phyloP scores from a whole-genome alignment of 805 yeast species.

The Saccharomycodes ludwigii region DNA sequence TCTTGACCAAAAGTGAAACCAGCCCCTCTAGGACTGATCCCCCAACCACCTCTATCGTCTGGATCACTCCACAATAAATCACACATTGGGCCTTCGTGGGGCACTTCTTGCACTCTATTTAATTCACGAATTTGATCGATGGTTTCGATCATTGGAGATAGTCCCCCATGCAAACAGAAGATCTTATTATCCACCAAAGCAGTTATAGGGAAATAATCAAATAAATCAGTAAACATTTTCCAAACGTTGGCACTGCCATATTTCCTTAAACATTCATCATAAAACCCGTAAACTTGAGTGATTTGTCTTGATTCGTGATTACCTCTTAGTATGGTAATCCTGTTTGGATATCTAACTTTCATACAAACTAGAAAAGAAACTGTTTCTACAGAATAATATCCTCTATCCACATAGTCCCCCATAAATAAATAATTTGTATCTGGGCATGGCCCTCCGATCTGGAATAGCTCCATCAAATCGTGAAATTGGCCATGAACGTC shows the following conservation, averaged over 20 bases:
- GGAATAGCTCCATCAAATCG: conserved; percentile 84
- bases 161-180: conserved; percentile 89
- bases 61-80: conserved; percentile 96
- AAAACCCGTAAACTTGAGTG: conserved; percentile 91
- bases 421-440: conserved; percentile 79
- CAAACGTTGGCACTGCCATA: conserved; percentile 89
- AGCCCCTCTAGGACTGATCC: conserved; percentile 95
- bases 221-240: conserved; percentile 83
- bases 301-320: conserved; percentile 93
- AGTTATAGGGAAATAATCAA: conserved; percentile 87
- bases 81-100: conserved; percentile 97
- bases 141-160: conserved; percentile 89
- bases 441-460: conserved; percentile 91
- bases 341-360: conserved; percentile 83
- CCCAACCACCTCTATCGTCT: conserved; percentile 97
- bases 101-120: conserved; percentile 89
- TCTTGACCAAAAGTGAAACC: conserved; percentile 97
- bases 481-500: conserved; percentile 96
- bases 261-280: conserved; percentile 88
- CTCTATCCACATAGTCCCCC: conserved; percentile 92
- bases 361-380: conserved; percentile 79
- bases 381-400: conserved; percentile 83
- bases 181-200: conserved; percentile 85
- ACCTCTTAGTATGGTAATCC: conserved; percentile 88
- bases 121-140: conserved; percentile 85